Evolutionary conservation across 2,329 filamentous ascomycete species (phyloP).

Genomic region (Paecilomyces dactylethromorphus): DNA sequence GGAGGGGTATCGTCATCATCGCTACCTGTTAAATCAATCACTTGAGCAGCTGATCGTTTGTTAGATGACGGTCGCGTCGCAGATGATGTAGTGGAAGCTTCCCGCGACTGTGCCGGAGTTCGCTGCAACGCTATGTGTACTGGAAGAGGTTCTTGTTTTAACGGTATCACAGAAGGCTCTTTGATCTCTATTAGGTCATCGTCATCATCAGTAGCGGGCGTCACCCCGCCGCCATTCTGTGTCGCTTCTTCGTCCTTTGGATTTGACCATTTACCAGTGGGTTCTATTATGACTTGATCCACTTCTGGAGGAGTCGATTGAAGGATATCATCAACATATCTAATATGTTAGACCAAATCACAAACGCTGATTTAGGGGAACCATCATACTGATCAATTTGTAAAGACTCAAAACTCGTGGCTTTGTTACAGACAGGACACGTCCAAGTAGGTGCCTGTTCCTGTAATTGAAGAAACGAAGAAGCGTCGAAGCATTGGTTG

Average conservation of each 20-base stretch:
- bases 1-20: slow-evolving; percentile 44
- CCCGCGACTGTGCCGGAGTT: slow-evolving; percentile 28
- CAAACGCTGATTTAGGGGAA: not conserved
- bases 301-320: slow-evolving; percentile 61
- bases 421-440: slow-evolving; percentile 89
- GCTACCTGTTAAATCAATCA: slow-evolving; percentile 51
- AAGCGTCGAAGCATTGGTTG: slow-evolving; percentile 91
- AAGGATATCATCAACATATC: slow-evolving; percentile 84
- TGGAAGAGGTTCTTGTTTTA: slow-evolving; percentile 30
- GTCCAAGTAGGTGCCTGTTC: slow-evolving; percentile 95
- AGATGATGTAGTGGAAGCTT: slow-evolving; percentile 34
- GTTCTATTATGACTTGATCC: slow-evolving; percentile 86
- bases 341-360: slow-evolving; percentile 26
- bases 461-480: slow-evolving; percentile 85
- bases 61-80: slow-evolving; percentile 26
- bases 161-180: slow-evolving; percentile 24
- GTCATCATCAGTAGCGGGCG: slow-evolving; percentile 35
- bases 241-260: slow-evolving; percentile 38
- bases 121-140: slow-evolving; percentile 20
- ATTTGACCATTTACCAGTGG: slow-evolving; percentile 69
- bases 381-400: slow-evolving; percentile 74
- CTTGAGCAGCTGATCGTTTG: slow-evolving; percentile 42
- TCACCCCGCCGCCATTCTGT: slow-evolving; percentile 30
- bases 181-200: slow-evolving; percentile 48
- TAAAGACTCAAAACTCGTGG: slow-evolving; percentile 70